phyloP scores from a whole-genome alignment of 768 basidiomycete genomes.

The Pleurotus sapidus region DNA sequence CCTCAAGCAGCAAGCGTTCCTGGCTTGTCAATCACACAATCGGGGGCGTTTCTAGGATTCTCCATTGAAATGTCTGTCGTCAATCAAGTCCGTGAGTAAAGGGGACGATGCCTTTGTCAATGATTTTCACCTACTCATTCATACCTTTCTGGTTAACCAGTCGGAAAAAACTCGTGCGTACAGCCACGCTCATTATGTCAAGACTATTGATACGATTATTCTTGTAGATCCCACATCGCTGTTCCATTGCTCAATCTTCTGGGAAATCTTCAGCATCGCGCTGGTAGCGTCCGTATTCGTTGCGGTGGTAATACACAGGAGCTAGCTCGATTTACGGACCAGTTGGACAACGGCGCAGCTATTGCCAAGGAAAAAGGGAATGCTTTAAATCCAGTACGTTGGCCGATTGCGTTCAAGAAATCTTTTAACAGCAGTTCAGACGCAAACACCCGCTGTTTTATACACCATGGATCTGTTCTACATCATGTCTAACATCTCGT shows the following conservation, averaged over 20 bases:
- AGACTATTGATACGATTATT: too few species aligned
- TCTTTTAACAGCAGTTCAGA: constrained; percentile 20
- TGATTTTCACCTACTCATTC: not conserved
- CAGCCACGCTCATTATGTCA: not conserved
- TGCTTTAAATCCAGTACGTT: constrained; percentile 27
- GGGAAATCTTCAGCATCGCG: constrained; percentile 43
- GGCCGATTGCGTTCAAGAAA: not conserved
- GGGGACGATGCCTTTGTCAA: too few species aligned
- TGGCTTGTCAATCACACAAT: constrained; percentile 16
- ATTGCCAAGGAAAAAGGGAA: constrained; percentile 36
- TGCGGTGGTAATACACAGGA: constrained; percentile 65
- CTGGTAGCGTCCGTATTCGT: constrained; percentile 46
- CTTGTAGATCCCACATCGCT: not conserved
- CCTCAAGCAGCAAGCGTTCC: constrained; percentile 1
- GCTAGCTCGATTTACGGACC: constrained; percentile 31
- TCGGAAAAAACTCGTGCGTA: constrained; percentile 50
- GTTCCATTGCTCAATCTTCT: constrained; percentile 17
- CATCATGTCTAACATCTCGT: constrained; percentile 46
- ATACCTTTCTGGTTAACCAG: constrained; percentile 24
- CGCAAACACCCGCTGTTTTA: constrained; percentile 52
- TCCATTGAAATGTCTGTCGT: constrained; percentile 45
- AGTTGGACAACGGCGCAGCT: constrained; percentile 27
- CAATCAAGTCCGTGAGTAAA: constrained; percentile 32
- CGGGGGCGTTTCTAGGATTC: constrained; percentile 33
- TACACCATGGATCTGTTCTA: constrained; percentile 54